Conservation (phyloP, 1,139 yeast species). For the Pichia sp. region DNA sequence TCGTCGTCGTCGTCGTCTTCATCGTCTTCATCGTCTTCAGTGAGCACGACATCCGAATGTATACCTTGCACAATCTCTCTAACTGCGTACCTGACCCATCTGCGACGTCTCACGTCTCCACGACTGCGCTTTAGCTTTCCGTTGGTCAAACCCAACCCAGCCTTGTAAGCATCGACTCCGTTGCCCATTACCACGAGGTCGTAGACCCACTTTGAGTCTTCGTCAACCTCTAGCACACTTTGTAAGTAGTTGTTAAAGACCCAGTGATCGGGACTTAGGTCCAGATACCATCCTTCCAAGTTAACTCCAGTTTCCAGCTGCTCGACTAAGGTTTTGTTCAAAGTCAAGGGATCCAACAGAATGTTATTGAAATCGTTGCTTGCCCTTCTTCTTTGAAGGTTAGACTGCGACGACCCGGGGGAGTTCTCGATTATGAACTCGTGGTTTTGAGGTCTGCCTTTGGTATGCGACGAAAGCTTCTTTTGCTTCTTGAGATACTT, state of each 20-base stretch:
- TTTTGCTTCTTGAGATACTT: constrained; percentile 7
- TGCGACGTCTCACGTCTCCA: constrained; percentile 31
- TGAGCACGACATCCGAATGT: constrained; percentile 3
- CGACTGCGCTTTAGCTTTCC: constrained; percentile 21
- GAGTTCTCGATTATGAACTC: constrained; percentile 6
- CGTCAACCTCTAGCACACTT: constrained; percentile 56
- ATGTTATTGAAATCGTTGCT: constrained; percentile 17
- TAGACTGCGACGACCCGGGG: constrained; percentile 4
- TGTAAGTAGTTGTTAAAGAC: constrained; percentile 45
- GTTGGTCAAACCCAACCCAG: constrained; percentile 20
- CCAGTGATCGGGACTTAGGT: constrained; percentile 57
- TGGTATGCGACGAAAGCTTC: neutral
- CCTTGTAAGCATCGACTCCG: constrained; percentile 14
- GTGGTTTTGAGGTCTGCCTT: neutral
- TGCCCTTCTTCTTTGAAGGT: constrained; percentile 12
- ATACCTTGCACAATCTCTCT: constrained; percentile 22
- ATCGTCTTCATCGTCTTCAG: neutral
- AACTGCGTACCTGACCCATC: constrained; percentile 32
- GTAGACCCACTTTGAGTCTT: constrained; percentile 76
- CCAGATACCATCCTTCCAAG: constrained; percentile 54
- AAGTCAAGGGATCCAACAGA: constrained; percentile 12
- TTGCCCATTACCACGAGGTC: constrained; percentile 37
- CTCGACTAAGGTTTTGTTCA: constrained; percentile 10
- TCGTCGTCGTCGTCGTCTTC: neutral
- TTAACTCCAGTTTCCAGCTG: constrained; percentile 15